phyloP scores from a whole-genome alignment of 169 alveolate genomes.

The Besnoitia besnoiti region DNA sequence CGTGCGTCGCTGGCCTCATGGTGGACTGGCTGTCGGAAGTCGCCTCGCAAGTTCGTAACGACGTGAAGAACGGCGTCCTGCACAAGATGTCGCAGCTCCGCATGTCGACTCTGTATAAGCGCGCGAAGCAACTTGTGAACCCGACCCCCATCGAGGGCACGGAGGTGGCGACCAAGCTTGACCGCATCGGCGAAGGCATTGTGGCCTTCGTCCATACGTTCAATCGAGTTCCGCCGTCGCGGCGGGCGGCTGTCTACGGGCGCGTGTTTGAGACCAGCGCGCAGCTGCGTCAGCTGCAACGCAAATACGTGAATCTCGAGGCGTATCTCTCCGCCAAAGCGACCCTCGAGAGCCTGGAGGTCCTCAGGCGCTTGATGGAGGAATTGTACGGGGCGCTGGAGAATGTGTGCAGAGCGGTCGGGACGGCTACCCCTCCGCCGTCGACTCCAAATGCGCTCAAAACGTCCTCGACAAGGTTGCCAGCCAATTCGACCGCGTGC shows the following conservation, averaged over 20 bases:
- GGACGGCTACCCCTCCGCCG: too few species aligned
- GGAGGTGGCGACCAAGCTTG: not conserved
- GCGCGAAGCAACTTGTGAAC: not conserved
- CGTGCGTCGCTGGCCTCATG: not conserved
- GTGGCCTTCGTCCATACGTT: not conserved
- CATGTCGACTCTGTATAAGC: not conserved
- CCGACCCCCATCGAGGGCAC: not conserved
- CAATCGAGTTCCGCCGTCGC: not conserved
- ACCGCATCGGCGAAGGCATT: not conserved
- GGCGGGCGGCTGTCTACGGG: not conserved
- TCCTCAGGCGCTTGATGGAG: not conserved
- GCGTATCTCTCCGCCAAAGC: not conserved
- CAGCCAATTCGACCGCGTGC: not conserved
- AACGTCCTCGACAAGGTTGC: not conserved
- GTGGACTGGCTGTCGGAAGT: not conserved
- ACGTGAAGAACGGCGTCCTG: constrained; percentile 15
- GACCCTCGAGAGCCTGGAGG: not conserved
- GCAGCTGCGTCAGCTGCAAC: not conserved
- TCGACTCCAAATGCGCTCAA: not conserved
- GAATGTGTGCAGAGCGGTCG: too few species aligned
- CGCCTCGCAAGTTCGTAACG: not conserved
- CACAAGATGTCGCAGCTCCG: not conserved
- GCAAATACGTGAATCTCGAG: constrained; percentile 11
- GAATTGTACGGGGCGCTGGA: not conserved
- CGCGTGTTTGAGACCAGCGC: not conserved